Conservation (phyloP, 176 grass and related monocot species). For the Oryza nivara region DNA sequence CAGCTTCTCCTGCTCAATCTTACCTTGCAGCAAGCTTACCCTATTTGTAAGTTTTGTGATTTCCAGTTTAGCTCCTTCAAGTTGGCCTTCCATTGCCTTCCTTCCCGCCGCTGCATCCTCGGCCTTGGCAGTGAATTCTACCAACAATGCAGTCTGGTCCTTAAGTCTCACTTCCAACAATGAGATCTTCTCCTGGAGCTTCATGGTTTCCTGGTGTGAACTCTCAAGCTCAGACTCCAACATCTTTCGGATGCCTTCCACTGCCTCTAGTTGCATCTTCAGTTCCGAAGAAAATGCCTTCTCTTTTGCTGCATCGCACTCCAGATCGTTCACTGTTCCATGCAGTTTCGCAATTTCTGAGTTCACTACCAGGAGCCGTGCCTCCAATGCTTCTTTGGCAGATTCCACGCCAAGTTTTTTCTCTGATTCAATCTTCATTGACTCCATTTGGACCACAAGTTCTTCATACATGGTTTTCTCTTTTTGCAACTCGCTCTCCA, state of each 20-base stretch:
- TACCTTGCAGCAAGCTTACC: slow-evolving; percentile 64
- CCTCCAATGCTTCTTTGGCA: slow-evolving; percentile 52
- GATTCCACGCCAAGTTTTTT: slow-evolving; percentile 33
- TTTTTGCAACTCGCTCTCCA: slow-evolving; percentile 54
- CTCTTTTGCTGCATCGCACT: slow-evolving; percentile 47
- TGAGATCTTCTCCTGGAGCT: slow-evolving; percentile 56
- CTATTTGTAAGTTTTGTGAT: slow-evolving; percentile 58
- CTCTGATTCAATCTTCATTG: slow-evolving; percentile 51
- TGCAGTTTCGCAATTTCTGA: slow-evolving; percentile 45
- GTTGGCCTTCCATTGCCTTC: slow-evolving; percentile 57
- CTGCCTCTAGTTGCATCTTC: slow-evolving; percentile 62
- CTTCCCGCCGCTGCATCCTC: slow-evolving; percentile 60
- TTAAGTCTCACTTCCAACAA: slow-evolving; percentile 61
- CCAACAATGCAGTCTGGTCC: slow-evolving; percentile 64
- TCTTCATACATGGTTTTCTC: slow-evolving; percentile 56
- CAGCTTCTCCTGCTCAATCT: slow-evolving; percentile 77
- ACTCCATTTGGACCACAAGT: slow-evolving; percentile 50
- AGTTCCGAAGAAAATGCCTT: slow-evolving; percentile 58
- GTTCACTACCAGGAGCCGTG: slow-evolving; percentile 42
- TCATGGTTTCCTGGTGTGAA: slow-evolving; percentile 50
- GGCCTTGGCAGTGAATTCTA: slow-evolving; percentile 65
- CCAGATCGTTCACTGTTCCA: slow-evolving; percentile 25
- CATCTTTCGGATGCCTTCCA: slow-evolving; percentile 60
- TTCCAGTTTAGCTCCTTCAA: slow-evolving; percentile 63
- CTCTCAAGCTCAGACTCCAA: slow-evolving; percentile 68